phyloP scores from a whole-genome alignment of 331 rosid genomes.

The Arachis monticola region DNA sequence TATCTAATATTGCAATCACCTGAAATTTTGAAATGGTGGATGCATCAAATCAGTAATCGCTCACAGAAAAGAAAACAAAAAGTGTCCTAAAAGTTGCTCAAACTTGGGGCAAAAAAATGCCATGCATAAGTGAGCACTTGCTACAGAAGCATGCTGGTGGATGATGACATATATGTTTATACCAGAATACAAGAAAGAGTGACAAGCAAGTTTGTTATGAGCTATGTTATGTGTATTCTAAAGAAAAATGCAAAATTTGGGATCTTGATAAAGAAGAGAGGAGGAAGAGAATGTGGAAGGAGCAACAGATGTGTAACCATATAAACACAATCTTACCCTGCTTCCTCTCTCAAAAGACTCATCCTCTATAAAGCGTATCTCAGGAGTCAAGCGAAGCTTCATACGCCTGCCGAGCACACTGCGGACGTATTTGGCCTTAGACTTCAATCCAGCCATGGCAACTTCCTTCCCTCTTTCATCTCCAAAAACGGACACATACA shows the following conservation, averaged over 20 bases:
- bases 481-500: constrained; percentile 88
- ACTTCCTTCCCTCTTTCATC: constrained; percentile 93
- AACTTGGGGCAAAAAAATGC: constrained; percentile 4
- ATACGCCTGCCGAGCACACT: constrained; percentile 81
- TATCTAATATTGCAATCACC: constrained; percentile 89
- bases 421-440: constrained; percentile 88
- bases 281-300: not conserved
- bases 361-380: constrained; percentile 87
- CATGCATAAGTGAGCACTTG: not conserved
- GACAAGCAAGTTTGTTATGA: not conserved
- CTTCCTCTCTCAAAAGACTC: constrained; percentile 91
- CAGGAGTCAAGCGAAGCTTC: constrained; percentile 89
- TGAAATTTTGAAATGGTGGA: constrained; percentile 44
- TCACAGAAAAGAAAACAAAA: constrained; percentile 16
- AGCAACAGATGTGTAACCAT: not conserved
- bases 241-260: not conserved
- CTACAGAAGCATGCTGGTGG: not conserved
- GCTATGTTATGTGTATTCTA: not conserved
- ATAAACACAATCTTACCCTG: constrained; percentile 59
- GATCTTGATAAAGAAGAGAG: constrained; percentile 3
- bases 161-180: constrained; percentile 7
- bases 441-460: constrained; percentile 86
- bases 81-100: constrained; percentile 21
- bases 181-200: not conserved
- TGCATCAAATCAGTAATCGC: constrained; percentile 29